These are phyloP conservation scores for Polyplosphaeria fusca DNA, from an alignment of 495 filamentous ascomycete species.

Conservation along the genomic window DNA sequence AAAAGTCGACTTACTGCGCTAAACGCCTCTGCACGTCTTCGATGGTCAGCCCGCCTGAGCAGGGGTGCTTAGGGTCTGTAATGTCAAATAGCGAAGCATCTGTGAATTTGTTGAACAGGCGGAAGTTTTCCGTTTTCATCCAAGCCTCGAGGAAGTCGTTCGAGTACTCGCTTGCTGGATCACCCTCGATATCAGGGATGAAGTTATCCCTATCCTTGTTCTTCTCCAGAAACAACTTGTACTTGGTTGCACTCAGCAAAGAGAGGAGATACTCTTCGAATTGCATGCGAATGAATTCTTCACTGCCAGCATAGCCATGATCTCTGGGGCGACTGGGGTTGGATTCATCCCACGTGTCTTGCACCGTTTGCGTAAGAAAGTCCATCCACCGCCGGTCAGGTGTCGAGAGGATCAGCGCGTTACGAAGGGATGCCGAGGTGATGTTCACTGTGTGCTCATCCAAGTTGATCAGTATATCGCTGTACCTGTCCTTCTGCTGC, in stretches of 20 bases:
- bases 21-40: slow-evolving; percentile 91
- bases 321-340: slow-evolving; percentile 88
- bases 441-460: slow-evolving; percentile 87
- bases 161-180: slow-evolving; percentile 79
- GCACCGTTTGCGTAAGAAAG: slow-evolving; percentile 85
- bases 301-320: slow-evolving; percentile 91
- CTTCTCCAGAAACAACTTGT: slow-evolving; percentile 70
- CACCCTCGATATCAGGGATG: slow-evolving; percentile 62
- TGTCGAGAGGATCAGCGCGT: slow-evolving; percentile 73
- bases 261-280: slow-evolving; percentile 97
- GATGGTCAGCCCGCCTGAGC: slow-evolving; percentile 88
- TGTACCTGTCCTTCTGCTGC: slow-evolving; percentile 95
- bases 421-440: slow-evolving; percentile 71
- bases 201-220: slow-evolving; percentile 58
- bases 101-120: slow-evolving; percentile 71
- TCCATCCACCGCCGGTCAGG: slow-evolving; percentile 96
- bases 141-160: slow-evolving; percentile 73
- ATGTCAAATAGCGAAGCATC: slow-evolving; percentile 92
- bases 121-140: slow-evolving; percentile 83
- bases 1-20: slow-evolving; percentile 62
- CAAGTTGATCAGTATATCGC: slow-evolving; percentile 93
- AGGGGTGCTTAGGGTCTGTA: slow-evolving; percentile 87
- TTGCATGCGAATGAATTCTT: slow-evolving; percentile 96
- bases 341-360: slow-evolving; percentile 91
- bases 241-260: slow-evolving; percentile 83